A percentile compares a stretch with the other conserved stretches of the same genome.
These are phyloP conservation scores for Chaetomium tenue DNA, from an alignment of 495 filamentous ascomycete species.

Conservation along the genomic window DNA sequence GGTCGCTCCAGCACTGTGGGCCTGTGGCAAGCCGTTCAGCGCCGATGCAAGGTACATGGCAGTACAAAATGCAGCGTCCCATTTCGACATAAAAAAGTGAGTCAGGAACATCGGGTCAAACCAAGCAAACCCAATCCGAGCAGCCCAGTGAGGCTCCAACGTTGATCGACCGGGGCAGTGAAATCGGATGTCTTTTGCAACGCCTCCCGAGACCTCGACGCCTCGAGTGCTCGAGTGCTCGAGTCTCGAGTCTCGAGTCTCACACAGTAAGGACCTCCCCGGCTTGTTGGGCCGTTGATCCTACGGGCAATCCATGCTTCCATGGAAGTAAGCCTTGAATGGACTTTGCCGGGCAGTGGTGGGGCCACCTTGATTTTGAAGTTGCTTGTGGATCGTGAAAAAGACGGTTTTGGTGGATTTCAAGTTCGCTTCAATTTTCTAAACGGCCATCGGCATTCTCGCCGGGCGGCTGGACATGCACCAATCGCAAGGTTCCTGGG, in stretches of 20 bases:
- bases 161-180: background rate
- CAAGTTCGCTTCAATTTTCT: background rate
- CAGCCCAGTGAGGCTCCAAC: background rate
- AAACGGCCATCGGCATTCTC: no score
- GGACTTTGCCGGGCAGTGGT: background rate
- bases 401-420: background rate
- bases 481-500: background rate
- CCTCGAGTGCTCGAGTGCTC: no score
- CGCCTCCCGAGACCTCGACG: background rate
- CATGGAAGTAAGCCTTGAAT: no score
- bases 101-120: background rate
- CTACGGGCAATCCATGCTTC: background rate
- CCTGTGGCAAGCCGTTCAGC: slow-evolving; percentile 1
- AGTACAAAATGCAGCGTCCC: background rate
- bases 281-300: slow-evolving; percentile 9
- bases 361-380: background rate
- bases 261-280: background rate
- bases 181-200: background rate
- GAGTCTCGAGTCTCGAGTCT: no score
- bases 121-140: background rate
- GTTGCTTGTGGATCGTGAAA: slow-evolving; percentile 5
- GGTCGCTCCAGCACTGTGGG: slow-evolving; percentile 10
- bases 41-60: slow-evolving; percentile 8
- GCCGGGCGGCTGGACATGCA: background rate
- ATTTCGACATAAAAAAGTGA: background rate